Evolutionary conservation across 2,329 filamentous ascomycete species (phyloP), one percentile per base, ranked within the genome.

Genomic region (Arachnopeziza araneosa): DNA sequence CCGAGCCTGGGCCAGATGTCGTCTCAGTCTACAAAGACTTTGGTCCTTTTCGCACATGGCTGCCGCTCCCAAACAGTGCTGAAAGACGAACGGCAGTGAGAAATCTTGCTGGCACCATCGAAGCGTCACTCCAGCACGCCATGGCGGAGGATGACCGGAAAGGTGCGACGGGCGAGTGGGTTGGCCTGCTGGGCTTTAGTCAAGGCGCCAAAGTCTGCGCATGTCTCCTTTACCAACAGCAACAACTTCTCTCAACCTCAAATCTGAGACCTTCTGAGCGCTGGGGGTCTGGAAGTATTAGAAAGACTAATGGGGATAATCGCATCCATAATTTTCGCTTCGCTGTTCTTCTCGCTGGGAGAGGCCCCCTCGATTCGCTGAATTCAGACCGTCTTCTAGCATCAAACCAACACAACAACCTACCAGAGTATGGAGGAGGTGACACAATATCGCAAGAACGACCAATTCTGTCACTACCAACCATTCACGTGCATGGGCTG

Each of bases 401-500:
- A 14, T 23, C n/a, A n/a, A 52, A 24, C 17, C 50, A 5, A 5
- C 36, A 44, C 12, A 3, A 44, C 17, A 44, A 44, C 6, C 36
- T 8, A 12, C 3, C 36, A 44, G 3, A 8, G 36, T 19, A 44
- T 12, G 17, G 17, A 5, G 6, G 17, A 44, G 12, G 36, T 12
- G n/a, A n/a, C n/a, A n/a, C n/a, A n/a, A n/a, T n/a, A n/a, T n/a
- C n/a, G n/a, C n/a, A n/a, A n/a, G n/a, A n/a, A n/a, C n/a, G n/a
- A n/a, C 17, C 10, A 8, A 5, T 44, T 44, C 17, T 44, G 17
- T 12, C 6, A 5, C 6, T 44, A 44, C 36, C 36, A 44, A 88
- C 87, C 0, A 71, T 90, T 6, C 87, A 90, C 74, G 84, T 90
- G 1, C 87, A 90, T 73, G 87, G 88, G 0, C 65, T 85, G 62